Conservation (phyloP, 1,284 basidiomycete genomes). For the Apiotrichum laibachii region DNA sequence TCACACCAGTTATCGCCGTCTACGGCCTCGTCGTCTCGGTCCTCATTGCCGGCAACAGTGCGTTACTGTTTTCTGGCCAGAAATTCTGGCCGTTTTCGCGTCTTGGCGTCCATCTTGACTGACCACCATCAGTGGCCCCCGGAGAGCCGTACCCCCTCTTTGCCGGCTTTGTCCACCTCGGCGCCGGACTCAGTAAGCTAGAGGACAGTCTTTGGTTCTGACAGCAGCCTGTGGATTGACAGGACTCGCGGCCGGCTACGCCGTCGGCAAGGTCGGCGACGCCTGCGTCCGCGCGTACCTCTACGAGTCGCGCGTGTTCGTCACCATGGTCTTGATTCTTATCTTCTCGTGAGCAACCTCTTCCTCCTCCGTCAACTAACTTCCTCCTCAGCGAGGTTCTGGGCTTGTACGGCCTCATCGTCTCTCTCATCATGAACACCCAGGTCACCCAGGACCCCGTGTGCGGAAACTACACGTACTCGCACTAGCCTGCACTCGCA, state of each 20-base stretch:
- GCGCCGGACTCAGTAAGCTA: constrained; percentile 69
- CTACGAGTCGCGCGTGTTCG: constrained; percentile 65
- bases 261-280: constrained; percentile 95
- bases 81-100: too few relatives aligned
- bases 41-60: constrained; percentile 63
- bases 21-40: constrained; percentile 61
- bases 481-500: background rate
- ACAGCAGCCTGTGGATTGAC: constrained; percentile 45
- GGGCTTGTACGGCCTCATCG: constrained; percentile 59
- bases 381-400: background rate
- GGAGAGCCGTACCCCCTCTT: constrained; percentile 58
- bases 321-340: constrained; percentile 63
- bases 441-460: constrained; percentile 23
- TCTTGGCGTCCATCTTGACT: too few relatives aligned
- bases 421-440: constrained; percentile 58
- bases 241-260: constrained; percentile 93
- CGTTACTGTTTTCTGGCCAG: constrained; percentile 38
- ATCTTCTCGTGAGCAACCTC: constrained; percentile 57
- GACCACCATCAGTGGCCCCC: constrained; percentile 59
- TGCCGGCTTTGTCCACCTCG: constrained; percentile 89
- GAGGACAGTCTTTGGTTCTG: background rate
- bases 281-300: constrained; percentile 61
- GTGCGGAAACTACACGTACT: constrained; percentile 13
- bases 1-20: constrained; percentile 53
- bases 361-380: constrained; percentile 4